Percentiles rank a stretch among this genome's conserved stretches.
Evolutionary conservation across 2,329 filamentous ascomycete species (phyloP).

Genomic region (Arthroderma uncinatum): DNA sequence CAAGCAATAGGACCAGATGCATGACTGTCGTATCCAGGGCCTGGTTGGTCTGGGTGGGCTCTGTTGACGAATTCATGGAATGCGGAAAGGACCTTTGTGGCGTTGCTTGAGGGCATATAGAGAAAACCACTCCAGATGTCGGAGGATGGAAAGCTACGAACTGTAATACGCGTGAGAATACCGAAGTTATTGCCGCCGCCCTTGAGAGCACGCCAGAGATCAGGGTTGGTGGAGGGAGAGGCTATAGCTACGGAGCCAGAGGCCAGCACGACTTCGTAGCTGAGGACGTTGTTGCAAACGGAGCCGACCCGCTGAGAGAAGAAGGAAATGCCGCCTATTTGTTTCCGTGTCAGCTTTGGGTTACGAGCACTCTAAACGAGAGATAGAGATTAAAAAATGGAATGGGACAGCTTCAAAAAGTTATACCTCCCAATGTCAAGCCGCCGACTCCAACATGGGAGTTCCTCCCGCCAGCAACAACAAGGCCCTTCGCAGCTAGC

Average conservation of each 20-base stretch:
- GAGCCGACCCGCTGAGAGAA: slow-evolving; percentile 38
- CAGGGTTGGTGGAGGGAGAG: slow-evolving; percentile 17
- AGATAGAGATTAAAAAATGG: not conserved
- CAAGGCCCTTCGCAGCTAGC: slow-evolving; percentile 18
- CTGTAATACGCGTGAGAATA: slow-evolving; percentile 33
- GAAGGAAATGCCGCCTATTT: slow-evolving; percentile 13
- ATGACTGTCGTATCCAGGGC: slow-evolving; percentile 14
- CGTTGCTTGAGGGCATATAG: slow-evolving; percentile 19
- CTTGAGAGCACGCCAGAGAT: slow-evolving; percentile 27
- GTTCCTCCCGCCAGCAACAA: slow-evolving; percentile 24
- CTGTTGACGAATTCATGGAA: slow-evolving; percentile 18
- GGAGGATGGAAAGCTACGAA: slow-evolving; percentile 22
- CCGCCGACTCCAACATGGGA: slow-evolving; percentile 24
- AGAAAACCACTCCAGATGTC: slow-evolving; percentile 24
- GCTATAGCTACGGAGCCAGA: slow-evolving; percentile 37
- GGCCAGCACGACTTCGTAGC: slow-evolving; percentile 35
- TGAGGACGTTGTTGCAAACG: slow-evolving; percentile 39
- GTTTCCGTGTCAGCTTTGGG: not conserved
- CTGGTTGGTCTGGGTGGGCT: slow-evolving; percentile 7
- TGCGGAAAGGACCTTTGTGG: slow-evolving; percentile 17
- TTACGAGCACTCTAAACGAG: not conserved
- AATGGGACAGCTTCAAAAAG: not conserved
- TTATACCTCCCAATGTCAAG: slow-evolving; percentile 27
- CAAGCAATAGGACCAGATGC: slow-evolving; percentile 21
- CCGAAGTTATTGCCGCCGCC: slow-evolving; percentile 37